Conservation (phyloP, 2,329 filamentous ascomycete species). For the Pseudogymnoascus sp. region DNA sequence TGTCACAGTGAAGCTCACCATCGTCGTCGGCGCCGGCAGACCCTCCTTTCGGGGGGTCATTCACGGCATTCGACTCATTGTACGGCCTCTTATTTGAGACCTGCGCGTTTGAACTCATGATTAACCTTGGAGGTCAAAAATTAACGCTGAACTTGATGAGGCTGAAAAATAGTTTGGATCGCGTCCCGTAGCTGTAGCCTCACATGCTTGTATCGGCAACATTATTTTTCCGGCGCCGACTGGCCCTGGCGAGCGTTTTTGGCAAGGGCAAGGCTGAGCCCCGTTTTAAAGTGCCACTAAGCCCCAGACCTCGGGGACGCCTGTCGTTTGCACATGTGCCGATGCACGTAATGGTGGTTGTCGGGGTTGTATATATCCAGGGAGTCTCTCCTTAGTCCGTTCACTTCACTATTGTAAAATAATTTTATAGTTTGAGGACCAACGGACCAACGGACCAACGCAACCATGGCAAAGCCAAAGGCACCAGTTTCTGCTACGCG, state of each 20-base stretch:
- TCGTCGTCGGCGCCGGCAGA: neutral
- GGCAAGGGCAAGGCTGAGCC: neutral
- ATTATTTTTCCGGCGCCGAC: neutral
- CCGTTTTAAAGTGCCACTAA: neutral
- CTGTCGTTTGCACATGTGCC: constrained; percentile 7
- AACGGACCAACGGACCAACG: neutral
- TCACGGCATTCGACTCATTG: constrained; percentile 4
- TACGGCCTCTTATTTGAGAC: constrained; percentile 4
- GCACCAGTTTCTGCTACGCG: constrained; percentile 12
- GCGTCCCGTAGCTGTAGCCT: neutral
- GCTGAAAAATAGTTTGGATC: constrained; percentile 9
- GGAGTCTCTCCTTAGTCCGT: neutral
- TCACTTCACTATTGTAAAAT: neutral
- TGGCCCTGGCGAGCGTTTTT: neutral
- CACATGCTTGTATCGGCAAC: neutral
- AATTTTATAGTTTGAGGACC: neutral
- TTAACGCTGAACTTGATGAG: neutral
- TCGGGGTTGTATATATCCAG: neutral
- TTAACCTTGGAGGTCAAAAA: neutral
- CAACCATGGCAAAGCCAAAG: constrained; percentile 16
- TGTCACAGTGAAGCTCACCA: neutral
- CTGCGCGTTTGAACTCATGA: neutral
- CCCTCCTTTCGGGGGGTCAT: constrained; percentile 3
- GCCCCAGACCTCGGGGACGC: neutral
- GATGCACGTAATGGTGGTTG: neutral